Percentiles rank a stretch among this genome's conserved stretches.
Evolutionary conservation across 257 asterid genomes (phyloP).

Genomic region (Haberlea rhodopensis): DNA sequence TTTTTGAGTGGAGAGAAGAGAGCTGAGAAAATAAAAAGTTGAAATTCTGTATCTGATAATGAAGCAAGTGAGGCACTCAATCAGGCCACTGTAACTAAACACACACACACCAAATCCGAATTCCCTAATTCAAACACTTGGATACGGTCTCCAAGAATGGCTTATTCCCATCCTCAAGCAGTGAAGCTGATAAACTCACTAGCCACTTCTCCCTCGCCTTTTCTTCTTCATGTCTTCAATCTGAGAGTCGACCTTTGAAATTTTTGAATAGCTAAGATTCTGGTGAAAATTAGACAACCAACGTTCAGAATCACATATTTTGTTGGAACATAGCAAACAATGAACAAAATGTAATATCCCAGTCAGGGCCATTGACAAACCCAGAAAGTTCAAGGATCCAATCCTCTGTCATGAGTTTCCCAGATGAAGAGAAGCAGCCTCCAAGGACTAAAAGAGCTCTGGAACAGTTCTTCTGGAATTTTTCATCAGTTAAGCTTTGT

Average conservation of each 20-base stretch:
- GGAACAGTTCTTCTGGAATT: conserved; percentile 48
- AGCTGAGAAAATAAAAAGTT: conserved; percentile 52
- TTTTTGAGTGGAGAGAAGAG: conserved; percentile 49
- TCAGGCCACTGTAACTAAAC: conserved; percentile 73
- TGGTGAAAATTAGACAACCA: background rate
- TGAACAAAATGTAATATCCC: conserved; percentile 32
- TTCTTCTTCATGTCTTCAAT: conserved; percentile 52
- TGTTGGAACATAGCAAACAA: background rate
- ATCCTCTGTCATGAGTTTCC: conserved; percentile 89
- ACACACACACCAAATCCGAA: conserved; percentile 52
- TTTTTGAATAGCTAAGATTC: background rate
- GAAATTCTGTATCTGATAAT: conserved; percentile 38
- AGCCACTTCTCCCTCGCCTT: conserved; percentile 62
- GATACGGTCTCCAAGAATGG: conserved; percentile 56
- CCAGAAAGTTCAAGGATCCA: conserved; percentile 73
- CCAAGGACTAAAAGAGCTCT: conserved; percentile 71
- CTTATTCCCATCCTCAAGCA: conserved; percentile 55
- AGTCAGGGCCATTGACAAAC: conserved; percentile 60
- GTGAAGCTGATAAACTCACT: conserved; percentile 45
- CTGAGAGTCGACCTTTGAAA: conserved; percentile 27
- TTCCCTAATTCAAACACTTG: conserved; percentile 51
- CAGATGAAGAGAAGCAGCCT: conserved; percentile 65
- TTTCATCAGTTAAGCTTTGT: conserved; percentile 48
- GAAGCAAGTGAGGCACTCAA: conserved; percentile 61
- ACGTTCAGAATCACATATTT: background rate